Percentiles rank a stretch among this genome's conserved stretches.
phyloP scores from a whole-genome alignment of 2,329 filamentous ascomycete genomes.

The Furcasterigmium furcatum region DNA sequence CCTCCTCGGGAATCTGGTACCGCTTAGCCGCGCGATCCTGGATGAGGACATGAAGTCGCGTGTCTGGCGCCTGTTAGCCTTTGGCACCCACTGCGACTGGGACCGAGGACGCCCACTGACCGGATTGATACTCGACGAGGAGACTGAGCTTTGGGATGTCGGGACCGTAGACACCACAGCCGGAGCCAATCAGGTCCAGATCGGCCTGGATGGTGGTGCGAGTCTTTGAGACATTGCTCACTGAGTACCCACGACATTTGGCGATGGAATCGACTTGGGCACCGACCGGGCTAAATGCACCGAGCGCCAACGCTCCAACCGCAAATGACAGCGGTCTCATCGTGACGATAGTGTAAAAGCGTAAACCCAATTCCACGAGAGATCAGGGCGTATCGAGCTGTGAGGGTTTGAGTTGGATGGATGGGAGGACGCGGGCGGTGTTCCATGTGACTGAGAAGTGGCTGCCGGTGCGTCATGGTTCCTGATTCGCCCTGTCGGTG shows the following conservation, averaged over 20 bases:
- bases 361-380: too few species aligned
- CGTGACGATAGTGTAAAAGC: too few species aligned
- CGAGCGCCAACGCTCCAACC: too few species aligned
- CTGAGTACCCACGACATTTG: background rate
- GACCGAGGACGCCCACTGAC: too few species aligned
- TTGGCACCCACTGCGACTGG: too few species aligned
- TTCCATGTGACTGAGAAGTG: too few species aligned
- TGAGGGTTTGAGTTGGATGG: too few species aligned
- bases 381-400: too few species aligned
- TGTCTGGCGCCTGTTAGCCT: slow-evolving; percentile 40
- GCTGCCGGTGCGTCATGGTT: too few species aligned
- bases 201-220: slow-evolving; percentile 43
- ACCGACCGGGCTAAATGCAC: background rate
- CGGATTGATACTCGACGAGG: slow-evolving; percentile 64
- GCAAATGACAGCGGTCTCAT: too few species aligned
- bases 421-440: too few species aligned
- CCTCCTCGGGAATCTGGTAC: slow-evolving; percentile 69
- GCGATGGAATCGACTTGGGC: background rate
- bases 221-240: background rate
- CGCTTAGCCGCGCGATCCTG: slow-evolving; percentile 66
- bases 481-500: too few species aligned
- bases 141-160: slow-evolving; percentile 67
- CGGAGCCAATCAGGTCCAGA: slow-evolving; percentile 63
- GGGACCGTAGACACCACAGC: slow-evolving; percentile 76
- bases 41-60: slow-evolving; percentile 72